Evolutionary conservation across 2,329 filamentous ascomycete species (phyloP).

Genomic region (Tolypocladium ovalisporum): DNA sequence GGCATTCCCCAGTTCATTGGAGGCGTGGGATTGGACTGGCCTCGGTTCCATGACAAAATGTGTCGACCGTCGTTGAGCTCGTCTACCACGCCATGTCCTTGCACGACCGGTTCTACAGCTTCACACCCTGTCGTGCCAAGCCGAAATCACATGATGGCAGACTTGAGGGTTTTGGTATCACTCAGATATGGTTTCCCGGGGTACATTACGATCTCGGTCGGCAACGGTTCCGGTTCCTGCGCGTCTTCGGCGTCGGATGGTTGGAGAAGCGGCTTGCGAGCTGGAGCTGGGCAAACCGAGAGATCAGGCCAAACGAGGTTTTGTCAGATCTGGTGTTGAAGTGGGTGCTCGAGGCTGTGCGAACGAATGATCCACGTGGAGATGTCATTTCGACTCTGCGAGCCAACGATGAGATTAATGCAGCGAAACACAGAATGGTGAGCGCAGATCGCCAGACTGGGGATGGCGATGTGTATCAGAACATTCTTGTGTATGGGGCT

Average conservation of each 20-base stretch:
- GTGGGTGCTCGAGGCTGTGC: slow-evolving; percentile 10
- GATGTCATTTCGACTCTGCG: not conserved
- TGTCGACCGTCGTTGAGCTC: not conserved
- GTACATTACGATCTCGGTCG: not conserved
- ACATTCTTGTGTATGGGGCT: not conserved
- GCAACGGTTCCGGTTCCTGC: not conserved
- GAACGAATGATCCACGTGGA: slow-evolving; percentile 1
- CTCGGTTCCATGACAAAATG: not conserved
- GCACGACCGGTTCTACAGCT: not conserved
- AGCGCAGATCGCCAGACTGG: not conserved
- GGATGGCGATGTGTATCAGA: not conserved
- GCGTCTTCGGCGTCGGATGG: not conserved
- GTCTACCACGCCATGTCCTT: not conserved
- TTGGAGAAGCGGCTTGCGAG: not conserved
- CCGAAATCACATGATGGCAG: not conserved
- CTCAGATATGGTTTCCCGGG: not conserved
- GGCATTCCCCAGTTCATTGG: not conserved
- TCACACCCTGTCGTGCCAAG: not conserved
- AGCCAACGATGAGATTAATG: not conserved
- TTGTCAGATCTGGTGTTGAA: slow-evolving; percentile 9
- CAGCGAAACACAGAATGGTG: not conserved
- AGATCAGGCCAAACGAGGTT: slow-evolving; percentile 10
- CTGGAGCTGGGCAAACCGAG: slow-evolving; percentile 6
- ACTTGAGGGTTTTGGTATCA: not conserved
- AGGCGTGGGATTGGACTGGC: not conserved